Evolutionary conservation across 148 eudicot species (phyloP).

Genomic region (Vaccinium corymbosum): DNA sequence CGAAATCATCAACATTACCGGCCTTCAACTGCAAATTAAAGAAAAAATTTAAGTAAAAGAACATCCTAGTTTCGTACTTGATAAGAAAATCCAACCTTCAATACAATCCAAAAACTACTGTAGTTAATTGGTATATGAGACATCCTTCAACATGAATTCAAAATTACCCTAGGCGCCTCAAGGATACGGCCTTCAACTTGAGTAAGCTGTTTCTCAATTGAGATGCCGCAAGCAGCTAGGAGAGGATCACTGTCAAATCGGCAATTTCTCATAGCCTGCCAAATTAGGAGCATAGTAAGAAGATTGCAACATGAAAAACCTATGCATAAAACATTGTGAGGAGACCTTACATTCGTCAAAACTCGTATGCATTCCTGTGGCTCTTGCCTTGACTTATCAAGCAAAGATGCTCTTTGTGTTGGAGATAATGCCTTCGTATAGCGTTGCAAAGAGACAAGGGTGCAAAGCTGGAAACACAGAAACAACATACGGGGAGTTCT

Average conservation of each 20-base stretch:
- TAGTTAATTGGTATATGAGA: too few relatives aligned
- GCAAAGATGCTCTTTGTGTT: conserved; percentile 55
- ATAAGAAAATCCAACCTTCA: not conserved
- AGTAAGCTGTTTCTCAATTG: conserved; percentile 59
- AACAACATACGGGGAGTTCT: too few relatives aligned
- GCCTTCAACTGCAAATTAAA: conserved; percentile 54
- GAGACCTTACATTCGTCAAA: conserved; percentile 58
- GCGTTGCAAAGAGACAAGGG: conserved; percentile 79
- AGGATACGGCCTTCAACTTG: conserved; percentile 76
- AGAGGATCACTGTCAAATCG: conserved; percentile 57
- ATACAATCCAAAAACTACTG: too few relatives aligned
- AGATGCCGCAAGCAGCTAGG: conserved; percentile 63
- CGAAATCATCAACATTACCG: conserved; percentile 65
- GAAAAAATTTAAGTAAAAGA: not conserved
- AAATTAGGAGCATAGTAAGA: conserved; percentile 18
- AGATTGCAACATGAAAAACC: conserved; percentile 19
- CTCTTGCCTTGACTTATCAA: conserved; percentile 76
- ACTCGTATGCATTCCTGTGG: conserved; percentile 63
- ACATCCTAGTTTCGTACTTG: not conserved
- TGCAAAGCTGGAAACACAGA: conserved; percentile 54
- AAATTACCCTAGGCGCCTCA: conserved; percentile 69
- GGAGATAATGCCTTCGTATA: conserved; percentile 58
- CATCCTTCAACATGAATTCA: not conserved
- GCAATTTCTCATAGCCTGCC: conserved; percentile 55
- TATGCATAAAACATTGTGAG: not conserved